phyloP scores from a whole-genome alignment of 2,329 filamentous ascomycete species.

The Ascochyta fabae region DNA sequence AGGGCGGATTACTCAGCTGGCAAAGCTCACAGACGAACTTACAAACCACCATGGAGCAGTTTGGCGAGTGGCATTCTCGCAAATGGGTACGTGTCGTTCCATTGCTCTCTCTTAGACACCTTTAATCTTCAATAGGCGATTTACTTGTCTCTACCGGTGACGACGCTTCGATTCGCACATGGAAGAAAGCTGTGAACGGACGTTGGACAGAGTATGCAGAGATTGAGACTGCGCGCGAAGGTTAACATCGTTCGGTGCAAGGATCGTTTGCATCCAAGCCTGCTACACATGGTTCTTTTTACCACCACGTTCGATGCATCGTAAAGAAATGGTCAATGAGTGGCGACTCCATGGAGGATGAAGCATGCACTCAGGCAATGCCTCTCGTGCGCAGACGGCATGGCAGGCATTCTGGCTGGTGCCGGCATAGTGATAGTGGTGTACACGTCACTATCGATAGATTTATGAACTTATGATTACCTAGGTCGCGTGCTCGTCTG shows the following conservation, averaged over 20 bases:
- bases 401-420: neutral
- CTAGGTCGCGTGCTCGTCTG: conserved; percentile 1
- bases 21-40: conserved; percentile 69
- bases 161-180: conserved; percentile 65
- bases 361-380: neutral
- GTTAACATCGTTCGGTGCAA: conserved; percentile 17
- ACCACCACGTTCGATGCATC: neutral
- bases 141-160: conserved; percentile 78
- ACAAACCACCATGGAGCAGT: conserved; percentile 73
- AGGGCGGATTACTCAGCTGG: conserved; percentile 70
- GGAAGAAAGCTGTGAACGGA: conserved; percentile 57
- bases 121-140: conserved; percentile 60
- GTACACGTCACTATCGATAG: neutral
- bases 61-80: conserved; percentile 74
- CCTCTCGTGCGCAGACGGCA: neutral
- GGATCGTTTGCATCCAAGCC: neutral
- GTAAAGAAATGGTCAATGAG: neutral
- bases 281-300: neutral
- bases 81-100: conserved; percentile 48
- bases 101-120: neutral
- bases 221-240: conserved; percentile 50
- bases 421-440: neutral
- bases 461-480: conserved; percentile 8
- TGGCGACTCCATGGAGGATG: neutral
- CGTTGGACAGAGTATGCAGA: conserved; percentile 58